Evolutionary conservation across 2,329 filamentous ascomycete genomes (phyloP).

Genomic region (Colletotrichum trifolii): DNA sequence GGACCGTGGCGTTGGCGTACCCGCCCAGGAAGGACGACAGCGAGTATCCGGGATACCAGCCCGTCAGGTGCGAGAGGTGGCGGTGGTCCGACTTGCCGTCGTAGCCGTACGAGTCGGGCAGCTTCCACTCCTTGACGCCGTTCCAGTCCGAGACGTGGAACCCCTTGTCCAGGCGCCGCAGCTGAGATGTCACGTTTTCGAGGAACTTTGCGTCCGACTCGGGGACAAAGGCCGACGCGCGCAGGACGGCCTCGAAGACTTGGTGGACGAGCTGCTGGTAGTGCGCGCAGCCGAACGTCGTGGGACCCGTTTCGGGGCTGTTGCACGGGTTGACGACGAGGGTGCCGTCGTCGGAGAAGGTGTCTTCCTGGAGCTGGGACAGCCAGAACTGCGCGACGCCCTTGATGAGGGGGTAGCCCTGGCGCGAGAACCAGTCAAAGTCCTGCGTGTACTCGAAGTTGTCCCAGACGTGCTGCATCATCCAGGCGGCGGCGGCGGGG

Average conservation of each 20-base stretch:
- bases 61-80: constrained; percentile 66
- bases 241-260: constrained; percentile 51
- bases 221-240: constrained; percentile 38
- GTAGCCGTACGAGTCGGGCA: constrained; percentile 44
- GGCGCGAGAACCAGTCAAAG: constrained; percentile 54
- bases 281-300: constrained; percentile 65
- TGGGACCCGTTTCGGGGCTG: constrained; percentile 66
- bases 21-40: constrained; percentile 55
- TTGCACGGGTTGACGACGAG: constrained; percentile 69
- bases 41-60: constrained; percentile 66
- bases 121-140: constrained; percentile 49
- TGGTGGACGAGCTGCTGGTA: constrained; percentile 63
- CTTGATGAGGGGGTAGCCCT: constrained; percentile 65
- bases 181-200: constrained; percentile 51
- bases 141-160: constrained; percentile 45
- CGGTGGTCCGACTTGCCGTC: constrained; percentile 43
- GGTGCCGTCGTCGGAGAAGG: constrained; percentile 60
- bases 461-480: constrained; percentile 70
- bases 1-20: constrained; percentile 55
- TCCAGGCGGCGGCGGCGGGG: constrained; percentile 64
- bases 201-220: constrained; percentile 46
- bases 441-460: constrained; percentile 65
- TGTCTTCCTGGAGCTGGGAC: constrained; percentile 61
- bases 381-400: constrained; percentile 67
- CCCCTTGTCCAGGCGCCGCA: constrained; percentile 48